A percentile compares a stretch with the other conserved stretches of the same genome.
Conservation (phyloP, 805 yeast species). For the Candida arabinofermentans region DNA sequence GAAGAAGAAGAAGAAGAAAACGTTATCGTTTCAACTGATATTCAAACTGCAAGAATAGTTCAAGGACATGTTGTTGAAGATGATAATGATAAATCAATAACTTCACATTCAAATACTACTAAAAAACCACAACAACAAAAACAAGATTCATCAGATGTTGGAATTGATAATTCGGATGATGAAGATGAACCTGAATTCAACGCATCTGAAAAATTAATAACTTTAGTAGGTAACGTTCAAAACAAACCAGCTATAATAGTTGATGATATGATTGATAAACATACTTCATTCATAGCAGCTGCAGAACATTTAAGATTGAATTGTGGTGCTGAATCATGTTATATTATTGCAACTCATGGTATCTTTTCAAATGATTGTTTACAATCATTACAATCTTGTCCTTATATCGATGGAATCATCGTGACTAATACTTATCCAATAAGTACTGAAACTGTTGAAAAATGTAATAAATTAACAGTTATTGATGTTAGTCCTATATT, state of each 20-base stretch:
- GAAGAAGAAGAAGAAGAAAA: slow-evolving; percentile 61
- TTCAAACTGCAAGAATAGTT: slow-evolving; percentile 94
- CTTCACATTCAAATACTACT: not conserved
- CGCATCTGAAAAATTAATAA: slow-evolving; percentile 79
- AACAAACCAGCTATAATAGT: slow-evolving; percentile 88
- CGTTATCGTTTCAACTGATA: slow-evolving; percentile 67
- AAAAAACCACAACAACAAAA: too few species aligned
- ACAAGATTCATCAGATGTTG: slow-evolving; percentile 41
- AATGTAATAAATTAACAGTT: slow-evolving; percentile 67
- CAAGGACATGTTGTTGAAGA: slow-evolving; percentile 97
- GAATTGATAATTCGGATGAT: slow-evolving; percentile 81
- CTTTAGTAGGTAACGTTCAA: slow-evolving; percentile 93
- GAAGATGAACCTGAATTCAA: slow-evolving; percentile 68
- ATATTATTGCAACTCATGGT: slow-evolving; percentile 94
- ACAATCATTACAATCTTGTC: slow-evolving; percentile 70
- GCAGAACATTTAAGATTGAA: slow-evolving; percentile 95
- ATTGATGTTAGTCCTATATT: slow-evolving; percentile 93
- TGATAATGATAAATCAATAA: slow-evolving; percentile 29
- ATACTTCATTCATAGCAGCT: slow-evolving; percentile 90
- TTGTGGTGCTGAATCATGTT: slow-evolving; percentile 93
- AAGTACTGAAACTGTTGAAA: slow-evolving; percentile 51
- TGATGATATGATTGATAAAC: slow-evolving; percentile 97
- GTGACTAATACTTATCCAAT: slow-evolving; percentile 97
- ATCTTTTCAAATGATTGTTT: slow-evolving; percentile 84
- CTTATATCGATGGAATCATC: slow-evolving; percentile 84